Conservation (phyloP, 768 basidiomycete genomes). For the Auricularia heimuer region DNA sequence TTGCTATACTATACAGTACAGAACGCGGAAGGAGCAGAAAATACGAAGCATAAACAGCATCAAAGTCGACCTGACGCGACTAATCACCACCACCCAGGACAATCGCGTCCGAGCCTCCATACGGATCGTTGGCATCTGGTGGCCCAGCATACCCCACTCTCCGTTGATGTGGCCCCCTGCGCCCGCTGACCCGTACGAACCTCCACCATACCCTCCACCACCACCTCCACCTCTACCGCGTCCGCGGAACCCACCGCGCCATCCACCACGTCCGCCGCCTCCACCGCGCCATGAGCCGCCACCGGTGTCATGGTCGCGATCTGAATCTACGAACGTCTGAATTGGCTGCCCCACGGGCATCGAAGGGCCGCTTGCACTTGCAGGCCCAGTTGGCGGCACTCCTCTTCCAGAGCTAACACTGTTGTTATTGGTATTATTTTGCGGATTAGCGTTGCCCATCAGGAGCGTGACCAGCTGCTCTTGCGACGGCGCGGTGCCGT, state of each 20-base stretch:
- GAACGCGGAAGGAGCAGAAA: conserved; percentile 13
- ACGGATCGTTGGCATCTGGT: conserved; percentile 5
- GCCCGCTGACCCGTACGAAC: conserved; percentile 26
- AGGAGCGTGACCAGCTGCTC: conserved; percentile 72
- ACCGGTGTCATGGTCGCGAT: conserved; percentile 13
- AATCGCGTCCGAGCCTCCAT: conserved; percentile 43
- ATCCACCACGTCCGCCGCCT: conserved; percentile 23
- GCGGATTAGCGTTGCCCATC: conserved; percentile 4
- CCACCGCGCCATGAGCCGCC: conserved; percentile 24
- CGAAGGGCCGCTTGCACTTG: neutral
- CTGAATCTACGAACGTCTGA: conserved; percentile 7
- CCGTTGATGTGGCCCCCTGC: neutral
- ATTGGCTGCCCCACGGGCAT: conserved; percentile 8
- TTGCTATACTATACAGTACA: neutral
- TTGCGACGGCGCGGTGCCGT: conserved; percentile 59
- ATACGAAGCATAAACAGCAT: conserved; percentile 10
- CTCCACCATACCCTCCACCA: conserved; percentile 14
- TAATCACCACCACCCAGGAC: conserved; percentile 45
- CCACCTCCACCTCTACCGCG: conserved; percentile 36
- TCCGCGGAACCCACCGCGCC: conserved; percentile 31
- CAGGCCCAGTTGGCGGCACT: neutral
- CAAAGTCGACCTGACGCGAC: conserved; percentile 17
- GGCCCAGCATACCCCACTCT: neutral
- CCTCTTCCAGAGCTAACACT: neutral
- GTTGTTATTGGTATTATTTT: neutral